Percentiles rank a stretch among this genome's conserved stretches.
Evolutionary conservation across 768 basidiomycete species (phyloP).

Genomic region (Mrakia frigida): DNA sequence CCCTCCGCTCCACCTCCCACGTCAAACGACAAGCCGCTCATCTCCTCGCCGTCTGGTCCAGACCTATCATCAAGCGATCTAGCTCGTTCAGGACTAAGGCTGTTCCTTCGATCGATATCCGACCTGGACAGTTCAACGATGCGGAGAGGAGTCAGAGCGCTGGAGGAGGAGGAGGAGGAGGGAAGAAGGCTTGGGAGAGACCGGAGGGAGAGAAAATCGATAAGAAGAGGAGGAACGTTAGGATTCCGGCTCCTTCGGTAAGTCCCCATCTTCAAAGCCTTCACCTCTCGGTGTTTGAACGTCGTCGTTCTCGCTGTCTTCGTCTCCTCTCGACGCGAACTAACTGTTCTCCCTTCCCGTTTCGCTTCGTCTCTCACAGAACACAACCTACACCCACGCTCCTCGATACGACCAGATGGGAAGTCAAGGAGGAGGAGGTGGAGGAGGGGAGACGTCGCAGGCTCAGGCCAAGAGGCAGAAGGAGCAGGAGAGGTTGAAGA

Average conservation of each 20-base stretch:
- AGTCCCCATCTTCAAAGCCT: background rate
- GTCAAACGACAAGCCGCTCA: slow-evolving; percentile 75
- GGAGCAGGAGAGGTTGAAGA: slow-evolving; percentile 35
- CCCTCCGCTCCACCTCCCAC: slow-evolving; percentile 76
- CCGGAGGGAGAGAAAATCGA: slow-evolving; percentile 25
- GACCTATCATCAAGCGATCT: slow-evolving; percentile 85
- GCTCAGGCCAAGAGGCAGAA: slow-evolving; percentile 26
- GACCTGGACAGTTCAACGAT: slow-evolving; percentile 54
- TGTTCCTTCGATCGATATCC: slow-evolving; percentile 63
- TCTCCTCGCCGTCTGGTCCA: slow-evolving; percentile 78
- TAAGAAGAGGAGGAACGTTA: slow-evolving; percentile 28
- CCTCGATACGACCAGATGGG: slow-evolving; percentile 25
- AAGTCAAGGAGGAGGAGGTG: background rate
- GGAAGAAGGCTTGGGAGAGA: slow-evolving; percentile 13
- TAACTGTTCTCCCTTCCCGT: background rate
- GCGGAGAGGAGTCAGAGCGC: slow-evolving; percentile 46
- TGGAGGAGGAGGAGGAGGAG: background rate
- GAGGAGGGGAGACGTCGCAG: slow-evolving; percentile 6
- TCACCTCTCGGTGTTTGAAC: background rate
- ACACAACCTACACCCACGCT: slow-evolving; percentile 26
- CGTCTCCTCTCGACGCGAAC: background rate
- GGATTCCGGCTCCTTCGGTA: slow-evolving; percentile 26
- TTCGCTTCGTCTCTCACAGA: slow-evolving; percentile 6
- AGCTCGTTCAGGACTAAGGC: slow-evolving; percentile 55
- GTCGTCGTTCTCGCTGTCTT: background rate